Evolutionary conservation across 169 alveolate genomes (phyloP).

Genomic region (Ophryocystis elektroscirrha): DNA sequence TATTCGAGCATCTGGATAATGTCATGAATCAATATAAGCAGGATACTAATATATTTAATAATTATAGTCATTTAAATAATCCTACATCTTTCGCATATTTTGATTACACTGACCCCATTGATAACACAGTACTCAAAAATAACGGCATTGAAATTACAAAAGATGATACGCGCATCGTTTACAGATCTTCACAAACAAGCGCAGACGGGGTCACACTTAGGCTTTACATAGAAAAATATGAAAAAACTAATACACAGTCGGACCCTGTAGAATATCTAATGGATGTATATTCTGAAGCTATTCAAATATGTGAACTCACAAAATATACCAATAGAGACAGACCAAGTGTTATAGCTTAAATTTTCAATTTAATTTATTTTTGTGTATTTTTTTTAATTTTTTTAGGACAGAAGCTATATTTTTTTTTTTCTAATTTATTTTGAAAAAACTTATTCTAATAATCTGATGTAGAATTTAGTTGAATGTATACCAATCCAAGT

Average conservation of each 20-base stretch:
- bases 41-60: background rate
- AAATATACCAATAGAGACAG: constrained; percentile 8
- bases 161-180: constrained; percentile 32
- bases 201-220: constrained; percentile 76
- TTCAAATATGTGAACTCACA: constrained; percentile 8
- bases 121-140: constrained; percentile 57
- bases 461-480: too few species aligned
- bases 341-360: constrained; percentile 11
- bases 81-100: background rate
- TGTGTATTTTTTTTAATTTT: constrained; percentile 5
- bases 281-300: constrained; percentile 3
- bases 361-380: constrained; percentile 3
- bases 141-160: constrained; percentile 64
- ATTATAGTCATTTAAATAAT: constrained; percentile 8
- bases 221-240: constrained; percentile 59
- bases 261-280: background rate
- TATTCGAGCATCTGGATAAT: constrained; percentile 37
- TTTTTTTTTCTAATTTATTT: too few species aligned
- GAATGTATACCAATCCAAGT: too few species aligned
- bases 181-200: constrained; percentile 33
- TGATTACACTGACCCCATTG: constrained; percentile 62
- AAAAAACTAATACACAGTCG: background rate
- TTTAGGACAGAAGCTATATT: too few species aligned
- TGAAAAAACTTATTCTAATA: too few species aligned
- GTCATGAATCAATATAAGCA: background rate